Conservation (phyloP, 352 stramenopile species). For the Globisporangium spinosum region DNA sequence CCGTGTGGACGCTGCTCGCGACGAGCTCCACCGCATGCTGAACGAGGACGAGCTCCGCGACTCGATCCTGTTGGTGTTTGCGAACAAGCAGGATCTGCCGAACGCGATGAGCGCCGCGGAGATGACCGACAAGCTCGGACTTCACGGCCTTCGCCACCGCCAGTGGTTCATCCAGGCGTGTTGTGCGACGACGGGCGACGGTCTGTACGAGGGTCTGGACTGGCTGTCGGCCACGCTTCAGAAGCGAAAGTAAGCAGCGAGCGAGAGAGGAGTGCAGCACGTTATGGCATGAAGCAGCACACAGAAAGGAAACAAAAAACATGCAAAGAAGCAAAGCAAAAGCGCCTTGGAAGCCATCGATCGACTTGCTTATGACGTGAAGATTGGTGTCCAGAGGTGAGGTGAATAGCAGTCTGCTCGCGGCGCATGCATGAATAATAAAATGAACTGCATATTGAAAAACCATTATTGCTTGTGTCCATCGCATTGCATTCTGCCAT, state of each 20-base stretch:
- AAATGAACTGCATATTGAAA: conserved; percentile 1
- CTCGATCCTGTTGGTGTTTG: conserved; percentile 96
- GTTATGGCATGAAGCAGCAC: neutral
- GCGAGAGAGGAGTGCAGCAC: neutral
- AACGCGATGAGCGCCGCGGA: conserved; percentile 97
- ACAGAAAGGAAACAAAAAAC: neutral
- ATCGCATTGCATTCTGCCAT: neutral
- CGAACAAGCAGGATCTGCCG: conserved; percentile 99
- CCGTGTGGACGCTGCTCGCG: conserved; percentile 94
- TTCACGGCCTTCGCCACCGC: conserved; percentile 95
- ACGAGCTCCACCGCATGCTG: conserved; percentile 98
- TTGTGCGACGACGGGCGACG: conserved; percentile 98
- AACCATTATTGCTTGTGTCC: neutral
- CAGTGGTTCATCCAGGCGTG: conserved; percentile 99
- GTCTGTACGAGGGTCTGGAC: conserved; percentile 98
- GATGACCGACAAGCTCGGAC: conserved; percentile 98
- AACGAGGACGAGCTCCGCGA: conserved; percentile 98
- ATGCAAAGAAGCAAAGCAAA: neutral
- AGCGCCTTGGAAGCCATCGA: neutral
- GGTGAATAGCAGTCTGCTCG: neutral
- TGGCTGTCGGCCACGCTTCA: conserved; percentile 92
- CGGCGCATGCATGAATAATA: conserved; percentile 7
- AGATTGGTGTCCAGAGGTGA: neutral
- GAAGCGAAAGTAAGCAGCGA: conserved; percentile 65
- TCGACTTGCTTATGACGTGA: neutral